Evolutionary conservation across 352 stramenopile genomes (phyloP).

Genomic region (Globisporangium mamillatum): DNA sequence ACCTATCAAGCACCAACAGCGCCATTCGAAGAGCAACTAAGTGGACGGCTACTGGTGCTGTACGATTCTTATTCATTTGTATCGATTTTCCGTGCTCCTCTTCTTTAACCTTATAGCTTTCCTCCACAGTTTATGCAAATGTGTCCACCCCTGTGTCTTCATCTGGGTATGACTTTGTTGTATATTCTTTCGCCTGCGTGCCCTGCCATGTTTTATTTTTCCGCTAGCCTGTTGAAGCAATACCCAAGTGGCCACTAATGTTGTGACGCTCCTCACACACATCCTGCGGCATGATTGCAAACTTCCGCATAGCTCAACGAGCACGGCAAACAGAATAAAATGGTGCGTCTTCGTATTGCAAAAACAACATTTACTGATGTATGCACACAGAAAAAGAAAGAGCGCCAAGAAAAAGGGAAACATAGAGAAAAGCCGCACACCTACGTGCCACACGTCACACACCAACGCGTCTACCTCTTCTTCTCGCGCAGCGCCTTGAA

Average conservation of each 20-base stretch:
- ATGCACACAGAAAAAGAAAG: too few species aligned
- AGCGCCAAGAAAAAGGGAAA: neutral
- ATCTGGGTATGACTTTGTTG: neutral
- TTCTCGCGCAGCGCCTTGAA: conserved; percentile 23
- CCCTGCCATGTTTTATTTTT: neutral
- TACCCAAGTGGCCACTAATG: neutral
- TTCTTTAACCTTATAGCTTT: neutral
- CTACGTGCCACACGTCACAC: too few species aligned
- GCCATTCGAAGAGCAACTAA: neutral
- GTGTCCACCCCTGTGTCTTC: neutral
- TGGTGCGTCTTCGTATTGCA: neutral
- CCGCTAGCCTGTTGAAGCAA: neutral
- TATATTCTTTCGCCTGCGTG: neutral
- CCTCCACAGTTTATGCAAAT: neutral
- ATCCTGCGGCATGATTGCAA: too few species aligned
- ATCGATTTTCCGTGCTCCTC: neutral
- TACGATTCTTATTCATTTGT: neutral
- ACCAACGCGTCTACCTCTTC: conserved; percentile 1
- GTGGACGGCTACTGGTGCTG: neutral
- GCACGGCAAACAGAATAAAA: neutral
- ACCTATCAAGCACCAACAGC: neutral
- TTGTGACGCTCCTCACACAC: neutral
- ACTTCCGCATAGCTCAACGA: neutral
- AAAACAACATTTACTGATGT: neutral
- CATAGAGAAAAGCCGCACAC: neutral